Percentiles rank a stretch among this genome's conserved stretches.
Conservation (phyloP, 108 stramenopile species). For the Poteriospumella lacustris region DNA sequence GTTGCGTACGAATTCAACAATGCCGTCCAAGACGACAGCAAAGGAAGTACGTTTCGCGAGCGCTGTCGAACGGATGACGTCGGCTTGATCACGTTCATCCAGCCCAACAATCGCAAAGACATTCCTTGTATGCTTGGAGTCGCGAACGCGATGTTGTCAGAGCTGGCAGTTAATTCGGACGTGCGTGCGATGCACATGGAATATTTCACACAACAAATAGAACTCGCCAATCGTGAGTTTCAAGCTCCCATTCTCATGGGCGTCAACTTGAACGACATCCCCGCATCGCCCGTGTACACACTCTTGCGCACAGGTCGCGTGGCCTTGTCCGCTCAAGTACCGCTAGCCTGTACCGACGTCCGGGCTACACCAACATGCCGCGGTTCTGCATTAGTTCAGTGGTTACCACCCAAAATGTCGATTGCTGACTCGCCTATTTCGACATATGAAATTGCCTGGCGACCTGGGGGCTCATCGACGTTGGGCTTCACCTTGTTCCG, state of each 20-base stretch:
- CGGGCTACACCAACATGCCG: not conserved
- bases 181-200: not conserved
- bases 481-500: not conserved
- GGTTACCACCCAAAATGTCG: not conserved
- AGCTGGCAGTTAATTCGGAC: not conserved
- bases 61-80: not conserved
- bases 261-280: not conserved
- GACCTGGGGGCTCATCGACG: not conserved
- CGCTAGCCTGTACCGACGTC: too few species aligned
- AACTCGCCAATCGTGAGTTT: not conserved
- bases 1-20: not conserved
- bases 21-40: not conserved
- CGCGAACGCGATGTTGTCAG: not conserved
- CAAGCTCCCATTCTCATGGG: not conserved
- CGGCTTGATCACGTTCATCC: not conserved
- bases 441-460: not conserved
- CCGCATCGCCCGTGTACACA: not conserved
- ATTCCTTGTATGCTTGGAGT: not conserved
- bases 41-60: not conserved
- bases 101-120: not conserved
- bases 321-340: constrained; percentile 1
- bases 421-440: constrained; percentile 1
- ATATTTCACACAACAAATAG: not conserved
- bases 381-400: not conserved
- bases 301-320: not conserved